phyloP scores from a whole-genome alignment of 805 yeast species.

The Candida suzukii region DNA sequence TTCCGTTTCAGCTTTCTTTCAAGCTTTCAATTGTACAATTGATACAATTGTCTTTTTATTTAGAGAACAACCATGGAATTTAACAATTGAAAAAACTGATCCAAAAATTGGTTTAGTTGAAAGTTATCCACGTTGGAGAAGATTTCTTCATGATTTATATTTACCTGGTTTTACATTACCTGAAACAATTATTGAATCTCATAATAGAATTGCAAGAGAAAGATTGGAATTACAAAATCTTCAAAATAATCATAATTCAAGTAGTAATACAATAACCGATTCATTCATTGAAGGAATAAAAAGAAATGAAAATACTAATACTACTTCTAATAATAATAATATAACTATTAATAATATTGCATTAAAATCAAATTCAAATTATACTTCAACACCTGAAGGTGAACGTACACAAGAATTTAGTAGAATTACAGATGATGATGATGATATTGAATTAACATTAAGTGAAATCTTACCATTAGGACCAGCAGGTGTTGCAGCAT shows the following conservation, averaged over 20 bases:
- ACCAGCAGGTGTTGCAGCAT: slow-evolving; percentile 1
- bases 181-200: neutral
- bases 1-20: slow-evolving; percentile 65
- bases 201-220: neutral
- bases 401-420: neutral
- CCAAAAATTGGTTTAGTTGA: slow-evolving; percentile 1
- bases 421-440: neutral
- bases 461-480: neutral
- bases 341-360: too few species aligned
- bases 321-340: too few species aligned
- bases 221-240: neutral
- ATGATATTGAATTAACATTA: neutral
- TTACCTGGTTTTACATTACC: slow-evolving; percentile 20
- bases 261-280: neutral
- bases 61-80: slow-evolving; percentile 75
- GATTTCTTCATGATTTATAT: slow-evolving; percentile 10
- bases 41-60: slow-evolving; percentile 70
- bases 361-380: neutral
- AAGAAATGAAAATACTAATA: too few species aligned
- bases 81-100: slow-evolving; percentile 17
- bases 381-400: neutral
- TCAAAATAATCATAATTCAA: neutral
- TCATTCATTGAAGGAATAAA: too few species aligned
- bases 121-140: slow-evolving; percentile 16
- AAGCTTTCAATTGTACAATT: slow-evolving; percentile 73